Evolutionary conservation across 2,329 filamentous ascomycete genomes (phyloP).

Genomic region (Diatrype stigma): DNA sequence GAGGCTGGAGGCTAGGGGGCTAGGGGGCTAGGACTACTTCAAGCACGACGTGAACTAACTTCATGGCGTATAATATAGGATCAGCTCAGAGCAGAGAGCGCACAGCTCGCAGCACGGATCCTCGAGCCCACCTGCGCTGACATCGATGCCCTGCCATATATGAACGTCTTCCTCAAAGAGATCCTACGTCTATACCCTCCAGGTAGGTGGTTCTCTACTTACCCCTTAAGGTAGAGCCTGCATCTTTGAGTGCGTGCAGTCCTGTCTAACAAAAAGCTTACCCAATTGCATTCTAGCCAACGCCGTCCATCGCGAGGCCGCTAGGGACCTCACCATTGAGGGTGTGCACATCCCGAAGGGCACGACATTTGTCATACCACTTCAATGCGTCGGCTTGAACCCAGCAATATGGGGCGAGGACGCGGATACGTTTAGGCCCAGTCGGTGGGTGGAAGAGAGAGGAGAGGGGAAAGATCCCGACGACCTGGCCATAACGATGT

Average conservation of each 20-base stretch:
- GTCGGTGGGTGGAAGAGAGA: slow-evolving; percentile 16
- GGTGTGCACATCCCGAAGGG: slow-evolving; percentile 19
- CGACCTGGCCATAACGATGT: too few relatives aligned
- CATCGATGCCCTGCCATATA: slow-evolving; percentile 27
- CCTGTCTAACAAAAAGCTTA: neutral
- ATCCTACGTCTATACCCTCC: slow-evolving; percentile 30
- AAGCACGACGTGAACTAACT: too few relatives aligned
- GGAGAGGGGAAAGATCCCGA: too few relatives aligned
- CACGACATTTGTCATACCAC: slow-evolving; percentile 17
- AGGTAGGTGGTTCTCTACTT: slow-evolving; percentile 14
- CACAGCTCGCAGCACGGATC: slow-evolving; percentile 8
- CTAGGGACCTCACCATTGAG: slow-evolving; percentile 17
- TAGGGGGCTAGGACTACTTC: too few relatives aligned
- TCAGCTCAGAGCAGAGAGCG: slow-evolving; percentile 28
- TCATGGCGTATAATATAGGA: slow-evolving; percentile 25
- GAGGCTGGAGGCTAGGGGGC: too few relatives aligned
- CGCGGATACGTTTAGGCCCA: slow-evolving; percentile 15
- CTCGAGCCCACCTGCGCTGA: slow-evolving; percentile 20
- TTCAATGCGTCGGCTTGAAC: slow-evolving; percentile 6
- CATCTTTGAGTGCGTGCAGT: too few relatives aligned
- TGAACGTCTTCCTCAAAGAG: slow-evolving; percentile 33
- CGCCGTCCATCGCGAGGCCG: slow-evolving; percentile 16
- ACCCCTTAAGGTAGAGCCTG: neutral
- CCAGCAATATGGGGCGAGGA: slow-evolving; percentile 18
- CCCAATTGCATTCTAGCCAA: slow-evolving; percentile 6